Evolutionary conservation across 2,329 filamentous ascomycete genomes (phyloP).

Genomic region (Sclerotinia spermophila): DNA sequence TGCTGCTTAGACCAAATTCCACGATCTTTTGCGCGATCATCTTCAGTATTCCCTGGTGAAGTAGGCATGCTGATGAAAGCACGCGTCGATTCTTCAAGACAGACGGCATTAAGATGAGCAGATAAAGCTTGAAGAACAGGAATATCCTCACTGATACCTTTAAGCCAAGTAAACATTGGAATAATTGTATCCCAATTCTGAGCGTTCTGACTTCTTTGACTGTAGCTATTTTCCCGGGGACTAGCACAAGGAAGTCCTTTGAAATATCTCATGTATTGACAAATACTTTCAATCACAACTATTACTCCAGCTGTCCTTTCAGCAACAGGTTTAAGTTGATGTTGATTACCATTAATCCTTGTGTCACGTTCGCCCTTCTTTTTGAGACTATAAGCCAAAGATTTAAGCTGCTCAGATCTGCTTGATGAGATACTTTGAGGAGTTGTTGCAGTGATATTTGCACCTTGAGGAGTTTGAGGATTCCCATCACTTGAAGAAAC

Average conservation of each 20-base stretch:
- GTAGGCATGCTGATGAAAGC: not conserved
- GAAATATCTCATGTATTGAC: slow-evolving; percentile 35
- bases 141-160: slow-evolving; percentile 5
- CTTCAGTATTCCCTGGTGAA: slow-evolving; percentile 3
- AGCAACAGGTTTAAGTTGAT: slow-evolving; percentile 18
- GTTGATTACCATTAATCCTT: slow-evolving; percentile 25
- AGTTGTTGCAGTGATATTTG: slow-evolving; percentile 32
- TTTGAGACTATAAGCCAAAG: slow-evolving; percentile 32
- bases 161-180: not conserved
- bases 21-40: slow-evolving; percentile 4
- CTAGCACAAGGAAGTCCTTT: slow-evolving; percentile 15
- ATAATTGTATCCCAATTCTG: slow-evolving; percentile 40
- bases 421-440: slow-evolving; percentile 32
- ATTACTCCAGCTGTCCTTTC: slow-evolving; percentile 31
- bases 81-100: slow-evolving; percentile 11
- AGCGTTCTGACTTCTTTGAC: not conserved
- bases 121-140: slow-evolving; percentile 9
- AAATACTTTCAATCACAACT: slow-evolving; percentile 33
- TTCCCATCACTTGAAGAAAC: slow-evolving; percentile 41
- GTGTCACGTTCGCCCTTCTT: slow-evolving; percentile 34
- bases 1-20: slow-evolving; percentile 6
- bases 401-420: slow-evolving; percentile 10
- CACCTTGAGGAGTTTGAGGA: slow-evolving; percentile 39
- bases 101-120: slow-evolving; percentile 14
- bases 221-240: slow-evolving; percentile 36